Evolutionary conservation across 352 stramenopile genomes (phyloP).

Genomic region (Phytophthora pluvialis): DNA sequence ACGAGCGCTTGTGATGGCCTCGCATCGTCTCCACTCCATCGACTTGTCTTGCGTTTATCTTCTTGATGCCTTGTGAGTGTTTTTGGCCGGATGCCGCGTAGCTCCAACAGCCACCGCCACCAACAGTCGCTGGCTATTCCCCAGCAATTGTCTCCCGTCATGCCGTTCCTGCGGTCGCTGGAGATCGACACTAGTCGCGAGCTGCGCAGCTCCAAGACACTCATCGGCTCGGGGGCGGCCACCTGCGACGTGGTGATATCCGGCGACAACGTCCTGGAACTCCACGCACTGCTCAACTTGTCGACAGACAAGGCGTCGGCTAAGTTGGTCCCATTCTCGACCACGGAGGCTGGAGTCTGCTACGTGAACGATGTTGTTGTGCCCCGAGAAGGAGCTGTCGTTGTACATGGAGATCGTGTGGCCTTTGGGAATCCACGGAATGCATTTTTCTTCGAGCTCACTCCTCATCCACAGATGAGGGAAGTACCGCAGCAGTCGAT

Average conservation of each 20-base stretch:
- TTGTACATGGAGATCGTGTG: conserved; percentile 69
- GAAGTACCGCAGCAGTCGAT: conserved; percentile 7
- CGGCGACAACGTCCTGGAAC: conserved; percentile 47
- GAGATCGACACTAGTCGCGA: conserved; percentile 30
- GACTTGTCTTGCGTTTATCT: conserved; percentile 4
- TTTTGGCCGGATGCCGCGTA: neutral
- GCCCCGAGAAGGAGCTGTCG: conserved; percentile 41
- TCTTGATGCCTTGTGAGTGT: neutral
- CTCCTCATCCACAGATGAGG: conserved; percentile 12
- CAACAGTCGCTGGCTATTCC: conserved; percentile 23
- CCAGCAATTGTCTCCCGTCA: conserved; percentile 8
- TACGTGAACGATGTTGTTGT: conserved; percentile 58
- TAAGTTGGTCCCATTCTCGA: conserved; percentile 64
- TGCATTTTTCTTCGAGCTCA: conserved; percentile 64
- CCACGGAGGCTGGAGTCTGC: conserved; percentile 40
- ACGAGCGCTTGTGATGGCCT: conserved; percentile 20
- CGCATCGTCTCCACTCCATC: conserved; percentile 3
- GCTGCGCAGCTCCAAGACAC: conserved; percentile 65
- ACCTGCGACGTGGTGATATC: conserved; percentile 72
- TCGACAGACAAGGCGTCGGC: conserved; percentile 39
- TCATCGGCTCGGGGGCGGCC: conserved; percentile 49
- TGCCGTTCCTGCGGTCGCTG: conserved; percentile 56
- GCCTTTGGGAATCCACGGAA: conserved; percentile 55
- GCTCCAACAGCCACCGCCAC: conserved; percentile 10
- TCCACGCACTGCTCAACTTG: conserved; percentile 66